Evolutionary conservation across 441 rosid genomes (phyloP), one percentile per base, ranked within the genome.

Genomic region (Metrosideros polymorpha): DNA sequence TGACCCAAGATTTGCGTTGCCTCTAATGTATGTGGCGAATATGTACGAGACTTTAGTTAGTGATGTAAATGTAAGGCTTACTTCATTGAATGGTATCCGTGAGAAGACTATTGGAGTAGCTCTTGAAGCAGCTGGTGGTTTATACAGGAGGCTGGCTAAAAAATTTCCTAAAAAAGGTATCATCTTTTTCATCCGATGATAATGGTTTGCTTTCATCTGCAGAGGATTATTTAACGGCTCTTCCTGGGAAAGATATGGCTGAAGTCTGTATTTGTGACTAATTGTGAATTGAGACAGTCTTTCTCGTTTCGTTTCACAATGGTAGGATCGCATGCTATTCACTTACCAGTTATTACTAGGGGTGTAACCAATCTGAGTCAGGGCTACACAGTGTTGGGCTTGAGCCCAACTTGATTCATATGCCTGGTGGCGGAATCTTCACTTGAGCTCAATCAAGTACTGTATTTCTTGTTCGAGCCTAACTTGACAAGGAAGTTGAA

Each of bases 111-210:
- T 96, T 84, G 98, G 99, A 18, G 95, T 96, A 55, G 96, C 99
- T 84, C 98, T 97, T 88, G 99, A 97, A 94, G 98, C 99, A 35
- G 95, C 99, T 18, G 99, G 99, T 88, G 99, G 99, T 55, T 94
- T 97, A 91, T 97, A 97, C 86, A 90, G 99, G 89, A 92, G 89
- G 87, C 84, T 96, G 88, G 95, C 99, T 5, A 94, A 94, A 89
- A 97, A 95, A 91, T 96, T 94, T 88, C 99, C 99, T 66, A 97
- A 94, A 87, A 96, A 93, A 93, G 99, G 99, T 97, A 56, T 17
- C 15, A 22, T 29, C 43, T 83, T 45, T 83, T 63, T 54, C 29
- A 22, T 43, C 75, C 22, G 2, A 35, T 86, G 77, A 51, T 35
- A 82, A 42, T 57, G 47, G 50, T 83, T 83, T 35, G 45, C 52